phyloP scores from a whole-genome alignment of 2,329 filamentous ascomycete species.

The Aspergillus felis region DNA sequence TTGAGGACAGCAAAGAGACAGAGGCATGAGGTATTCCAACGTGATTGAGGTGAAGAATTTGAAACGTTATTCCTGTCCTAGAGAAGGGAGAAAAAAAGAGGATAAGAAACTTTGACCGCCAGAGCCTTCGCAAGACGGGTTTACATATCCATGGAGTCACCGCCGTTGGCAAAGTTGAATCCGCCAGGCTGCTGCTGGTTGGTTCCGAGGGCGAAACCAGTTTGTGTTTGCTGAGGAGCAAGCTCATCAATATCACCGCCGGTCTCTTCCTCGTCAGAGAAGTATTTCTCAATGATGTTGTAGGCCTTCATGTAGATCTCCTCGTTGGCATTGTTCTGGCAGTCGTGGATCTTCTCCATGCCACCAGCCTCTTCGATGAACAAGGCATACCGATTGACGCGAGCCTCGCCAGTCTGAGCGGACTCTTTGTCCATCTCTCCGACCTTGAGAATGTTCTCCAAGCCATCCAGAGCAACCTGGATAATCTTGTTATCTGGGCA shows the following conservation, averaged over 20 bases:
- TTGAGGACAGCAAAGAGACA: neutral
- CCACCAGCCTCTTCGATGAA: slow-evolving; percentile 98
- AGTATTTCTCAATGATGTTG: slow-evolving; percentile 99
- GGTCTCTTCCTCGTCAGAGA: slow-evolving; percentile 92
- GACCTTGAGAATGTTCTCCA: slow-evolving; percentile 99
- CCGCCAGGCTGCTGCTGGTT: slow-evolving; percentile 67
- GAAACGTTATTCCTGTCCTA: neutral
- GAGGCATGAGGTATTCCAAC: neutral
- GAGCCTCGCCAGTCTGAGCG: slow-evolving; percentile 45
- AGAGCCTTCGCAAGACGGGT: slow-evolving; percentile 7
- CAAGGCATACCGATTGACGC: slow-evolving; percentile 91
- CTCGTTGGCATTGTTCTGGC: slow-evolving; percentile 99
- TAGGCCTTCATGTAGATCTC: slow-evolving; percentile 99
- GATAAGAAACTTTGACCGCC: neutral
- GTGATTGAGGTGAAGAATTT: slow-evolving; percentile 1
- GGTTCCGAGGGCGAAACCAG: slow-evolving; percentile 65
- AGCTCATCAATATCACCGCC: slow-evolving; percentile 75
- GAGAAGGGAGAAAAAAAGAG: neutral
- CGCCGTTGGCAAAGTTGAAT: slow-evolving; percentile 86
- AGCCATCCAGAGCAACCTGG: slow-evolving; percentile 91
- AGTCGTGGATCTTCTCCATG: slow-evolving; percentile 99
- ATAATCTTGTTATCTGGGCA: slow-evolving; percentile 99
- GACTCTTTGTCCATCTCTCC: slow-evolving; percentile 97
- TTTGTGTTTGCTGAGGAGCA: slow-evolving; percentile 66
- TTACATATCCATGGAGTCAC: slow-evolving; percentile 73